Conservation (phyloP, 2,329 filamentous ascomycete species). For the Aureobasidium sp. region DNA sequence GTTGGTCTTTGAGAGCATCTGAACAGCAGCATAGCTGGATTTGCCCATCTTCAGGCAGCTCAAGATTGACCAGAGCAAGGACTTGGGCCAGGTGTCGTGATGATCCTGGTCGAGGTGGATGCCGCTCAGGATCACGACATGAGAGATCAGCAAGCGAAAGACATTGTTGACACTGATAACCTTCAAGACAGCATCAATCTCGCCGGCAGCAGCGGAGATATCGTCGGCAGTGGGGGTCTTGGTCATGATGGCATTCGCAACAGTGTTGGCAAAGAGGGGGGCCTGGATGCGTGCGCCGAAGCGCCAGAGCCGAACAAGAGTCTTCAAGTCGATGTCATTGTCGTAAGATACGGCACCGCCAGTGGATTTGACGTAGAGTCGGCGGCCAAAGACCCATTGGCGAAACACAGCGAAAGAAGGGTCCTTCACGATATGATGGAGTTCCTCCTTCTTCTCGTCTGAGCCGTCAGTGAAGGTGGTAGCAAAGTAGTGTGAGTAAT, state of each 20-base stretch:
- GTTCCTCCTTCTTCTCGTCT: background rate
- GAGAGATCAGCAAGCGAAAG: background rate
- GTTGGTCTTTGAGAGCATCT: background rate
- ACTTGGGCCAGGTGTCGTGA: background rate
- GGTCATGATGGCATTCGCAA: background rate
- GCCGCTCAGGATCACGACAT: background rate
- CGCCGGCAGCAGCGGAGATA: background rate
- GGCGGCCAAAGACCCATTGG: background rate
- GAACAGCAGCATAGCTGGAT: background rate
- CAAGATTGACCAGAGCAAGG: background rate
- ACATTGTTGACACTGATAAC: background rate
- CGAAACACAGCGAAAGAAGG: background rate
- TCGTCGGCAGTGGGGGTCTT: background rate
- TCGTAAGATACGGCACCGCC: background rate
- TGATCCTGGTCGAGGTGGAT: background rate
- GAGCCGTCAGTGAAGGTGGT: no score
- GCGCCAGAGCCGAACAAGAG: conserved; percentile 1
- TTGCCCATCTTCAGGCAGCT: background rate
- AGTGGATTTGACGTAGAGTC: background rate
- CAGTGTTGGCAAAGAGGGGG: background rate
- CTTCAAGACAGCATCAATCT: background rate
- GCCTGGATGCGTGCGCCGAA: conserved; percentile 5
- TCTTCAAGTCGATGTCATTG: background rate
- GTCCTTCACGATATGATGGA: background rate
- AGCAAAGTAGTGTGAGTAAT: background rate